Conservation (phyloP, 352 stramenopile species). For the Aphanomyces invadans region DNA sequence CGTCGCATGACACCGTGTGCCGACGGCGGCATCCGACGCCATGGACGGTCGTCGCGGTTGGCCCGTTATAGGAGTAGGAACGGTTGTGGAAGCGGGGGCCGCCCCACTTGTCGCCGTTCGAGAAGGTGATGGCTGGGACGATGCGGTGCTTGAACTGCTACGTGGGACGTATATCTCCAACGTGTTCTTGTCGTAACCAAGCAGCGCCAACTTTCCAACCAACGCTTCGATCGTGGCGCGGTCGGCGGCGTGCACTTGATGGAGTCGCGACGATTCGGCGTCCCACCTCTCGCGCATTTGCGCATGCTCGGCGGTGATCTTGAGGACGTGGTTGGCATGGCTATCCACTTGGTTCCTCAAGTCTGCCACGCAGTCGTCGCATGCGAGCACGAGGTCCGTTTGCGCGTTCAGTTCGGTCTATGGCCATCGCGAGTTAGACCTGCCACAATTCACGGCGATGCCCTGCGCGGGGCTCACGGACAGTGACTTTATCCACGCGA, state of each 20-base stretch:
- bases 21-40: not conserved
- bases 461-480: not conserved
- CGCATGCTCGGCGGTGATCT: not conserved
- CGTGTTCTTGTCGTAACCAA: not conserved
- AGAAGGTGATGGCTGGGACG: no score
- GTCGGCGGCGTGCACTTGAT: not conserved
- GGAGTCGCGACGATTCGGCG: not conserved
- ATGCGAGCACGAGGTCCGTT: not conserved
- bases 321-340: not conserved
- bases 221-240: not conserved
- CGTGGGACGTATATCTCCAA: not conserved
- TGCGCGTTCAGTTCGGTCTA: slow-evolving; percentile 9
- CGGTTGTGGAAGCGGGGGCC: no score
- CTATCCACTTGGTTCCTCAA: not conserved
- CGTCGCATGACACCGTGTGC: not conserved
- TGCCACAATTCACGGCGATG: no score
- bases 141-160: not conserved
- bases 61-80: not conserved
- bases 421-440: no score
- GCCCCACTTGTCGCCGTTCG: no score
- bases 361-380: slow-evolving; percentile 1
- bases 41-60: not conserved
- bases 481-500: not conserved
- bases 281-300: not conserved
- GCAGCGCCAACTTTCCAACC: not conserved